phyloP scores from a whole-genome alignment of 1,139 yeast genomes.

The Pichia sp. region DNA sequence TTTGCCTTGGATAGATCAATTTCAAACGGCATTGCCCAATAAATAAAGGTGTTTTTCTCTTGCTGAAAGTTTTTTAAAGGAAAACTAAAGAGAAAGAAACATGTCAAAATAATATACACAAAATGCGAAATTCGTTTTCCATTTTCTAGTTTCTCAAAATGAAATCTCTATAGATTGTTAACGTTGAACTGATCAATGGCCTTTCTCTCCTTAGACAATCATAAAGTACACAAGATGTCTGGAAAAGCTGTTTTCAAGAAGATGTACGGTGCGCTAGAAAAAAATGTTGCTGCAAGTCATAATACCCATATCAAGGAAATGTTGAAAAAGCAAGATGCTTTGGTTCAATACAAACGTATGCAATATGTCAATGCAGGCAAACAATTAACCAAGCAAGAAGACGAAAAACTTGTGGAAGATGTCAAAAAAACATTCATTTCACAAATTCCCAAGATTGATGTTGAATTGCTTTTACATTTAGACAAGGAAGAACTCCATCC shows the following conservation, averaged over 20 bases:
- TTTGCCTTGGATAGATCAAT: slow-evolving; percentile 3
- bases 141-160: background rate
- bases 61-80: background rate
- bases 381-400: slow-evolving; percentile 25
- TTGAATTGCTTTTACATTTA: slow-evolving; percentile 28
- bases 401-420: slow-evolving; percentile 20
- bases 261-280: slow-evolving; percentile 38
- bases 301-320: slow-evolving; percentile 41
- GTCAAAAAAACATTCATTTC: slow-evolving; percentile 19
- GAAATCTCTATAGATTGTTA: too few relatives aligned
- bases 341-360: slow-evolving; percentile 48
- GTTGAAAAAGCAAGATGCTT: slow-evolving; percentile 43
- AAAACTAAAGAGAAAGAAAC: background rate
- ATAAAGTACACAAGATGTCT: slow-evolving; percentile 17
- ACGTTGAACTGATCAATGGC: too few relatives aligned
- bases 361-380: slow-evolving; percentile 40
- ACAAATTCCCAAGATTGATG: slow-evolving; percentile 25
- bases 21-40: background rate
- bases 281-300: slow-evolving; percentile 38
- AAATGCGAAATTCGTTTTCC: background rate
- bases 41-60: background rate
- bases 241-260: slow-evolving; percentile 20
- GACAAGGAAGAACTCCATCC: slow-evolving; percentile 24
- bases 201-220: background rate
- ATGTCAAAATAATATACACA: background rate